Evolutionary conservation across 2,329 filamentous ascomycete genomes (phyloP).

Genomic region (Hypoxylon sp.): DNA sequence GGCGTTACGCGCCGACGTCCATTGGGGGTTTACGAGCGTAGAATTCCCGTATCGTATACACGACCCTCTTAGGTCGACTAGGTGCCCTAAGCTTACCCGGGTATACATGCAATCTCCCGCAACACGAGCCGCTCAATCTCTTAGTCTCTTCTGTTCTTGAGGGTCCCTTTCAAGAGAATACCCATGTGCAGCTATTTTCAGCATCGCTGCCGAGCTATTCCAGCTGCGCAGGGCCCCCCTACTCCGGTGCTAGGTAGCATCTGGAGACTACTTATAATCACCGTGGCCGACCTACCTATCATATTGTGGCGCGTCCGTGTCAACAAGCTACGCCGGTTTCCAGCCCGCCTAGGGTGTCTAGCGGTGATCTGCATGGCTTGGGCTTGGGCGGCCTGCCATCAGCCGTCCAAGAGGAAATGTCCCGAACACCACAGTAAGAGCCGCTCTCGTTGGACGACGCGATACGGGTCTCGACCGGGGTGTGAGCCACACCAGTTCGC

Average conservation of each 20-base stretch:
- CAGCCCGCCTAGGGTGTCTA: slow-evolving; percentile 1
- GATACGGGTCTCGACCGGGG: slow-evolving; percentile 25
- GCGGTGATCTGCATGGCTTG: slow-evolving; percentile 11
- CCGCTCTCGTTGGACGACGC: slow-evolving; percentile 28
- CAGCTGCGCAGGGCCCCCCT: background rate
- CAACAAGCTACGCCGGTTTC: slow-evolving; percentile 20
- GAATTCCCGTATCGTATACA: slow-evolving; percentile 14
- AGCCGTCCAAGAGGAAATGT: slow-evolving; percentile 29
- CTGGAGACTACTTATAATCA: background rate
- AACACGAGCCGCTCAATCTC: slow-evolving; percentile 12
- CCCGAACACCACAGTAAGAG: slow-evolving; percentile 20
- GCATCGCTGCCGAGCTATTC: slow-evolving; percentile 7
- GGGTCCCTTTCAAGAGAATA: background rate
- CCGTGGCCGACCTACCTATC: slow-evolving; percentile 1
- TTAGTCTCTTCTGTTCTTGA: slow-evolving; percentile 6
- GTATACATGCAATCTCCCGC: slow-evolving; percentile 11
- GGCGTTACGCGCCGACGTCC: slow-evolving; percentile 23
- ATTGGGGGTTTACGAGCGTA: slow-evolving; percentile 9
- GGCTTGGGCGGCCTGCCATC: slow-evolving; percentile 27
- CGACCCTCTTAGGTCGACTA: background rate
- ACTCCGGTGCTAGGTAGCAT: background rate
- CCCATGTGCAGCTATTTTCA: slow-evolving; percentile 15
- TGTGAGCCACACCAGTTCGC: slow-evolving; percentile 10
- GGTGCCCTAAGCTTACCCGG: background rate
- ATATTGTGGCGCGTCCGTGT: slow-evolving; percentile 26